These are phyloP conservation scores for Pyricularia pennisetigena DNA, from an alignment of 2,329 filamentous ascomycete genomes.

Conservation along the genomic window DNA sequence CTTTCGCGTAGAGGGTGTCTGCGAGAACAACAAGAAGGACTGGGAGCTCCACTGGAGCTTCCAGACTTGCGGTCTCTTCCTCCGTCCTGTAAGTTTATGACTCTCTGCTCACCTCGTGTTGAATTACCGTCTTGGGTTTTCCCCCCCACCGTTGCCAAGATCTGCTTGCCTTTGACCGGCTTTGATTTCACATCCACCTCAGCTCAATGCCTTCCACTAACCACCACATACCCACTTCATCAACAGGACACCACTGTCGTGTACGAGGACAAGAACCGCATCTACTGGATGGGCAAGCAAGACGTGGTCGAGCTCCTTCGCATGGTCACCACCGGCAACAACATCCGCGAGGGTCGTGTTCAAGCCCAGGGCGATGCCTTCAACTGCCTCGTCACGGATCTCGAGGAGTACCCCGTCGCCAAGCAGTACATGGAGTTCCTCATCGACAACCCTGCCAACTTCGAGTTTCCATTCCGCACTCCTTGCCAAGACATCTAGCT, in stretches of 20 bases:
- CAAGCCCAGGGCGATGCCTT: background rate
- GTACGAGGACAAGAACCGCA: background rate
- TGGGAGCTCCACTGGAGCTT: background rate
- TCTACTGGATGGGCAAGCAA: background rate
- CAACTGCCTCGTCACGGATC: background rate
- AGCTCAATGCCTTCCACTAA: background rate
- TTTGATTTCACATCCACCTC: background rate
- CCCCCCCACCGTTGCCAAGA: background rate
- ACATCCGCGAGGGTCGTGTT: background rate
- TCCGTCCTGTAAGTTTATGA: background rate
- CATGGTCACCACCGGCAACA: background rate
- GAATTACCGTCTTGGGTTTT: background rate
- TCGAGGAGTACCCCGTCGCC: background rate
- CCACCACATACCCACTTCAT: background rate
- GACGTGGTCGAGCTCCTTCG: background rate
- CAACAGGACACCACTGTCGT: background rate
- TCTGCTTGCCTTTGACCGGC: background rate
- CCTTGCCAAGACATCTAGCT: background rate
- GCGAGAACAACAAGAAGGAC: background rate
- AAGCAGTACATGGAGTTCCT: slow-evolving; percentile 1
- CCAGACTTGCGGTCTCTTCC: background rate
- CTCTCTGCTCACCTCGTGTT: background rate
- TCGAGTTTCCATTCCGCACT: background rate
- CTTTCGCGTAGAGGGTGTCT: background rate
- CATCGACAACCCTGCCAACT: background rate